These are phyloP conservation scores for Mortierella claussenii DNA, from an alignment of 192 early-diverging fungal species.

Conservation along the genomic window DNA sequence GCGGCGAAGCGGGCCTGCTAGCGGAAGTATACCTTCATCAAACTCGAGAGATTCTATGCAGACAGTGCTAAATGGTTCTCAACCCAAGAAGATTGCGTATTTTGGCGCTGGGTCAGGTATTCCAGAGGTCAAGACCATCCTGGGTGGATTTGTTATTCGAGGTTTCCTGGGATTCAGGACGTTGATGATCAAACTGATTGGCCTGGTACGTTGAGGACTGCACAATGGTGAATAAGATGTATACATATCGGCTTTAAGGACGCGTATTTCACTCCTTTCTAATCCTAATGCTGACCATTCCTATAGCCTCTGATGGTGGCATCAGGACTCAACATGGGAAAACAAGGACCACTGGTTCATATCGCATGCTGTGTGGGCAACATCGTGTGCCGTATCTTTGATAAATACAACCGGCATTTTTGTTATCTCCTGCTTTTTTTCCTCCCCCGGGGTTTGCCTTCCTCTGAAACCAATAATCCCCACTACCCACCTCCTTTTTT, in stretches of 20 bases:
- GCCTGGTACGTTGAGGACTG: slow-evolving; percentile 87
- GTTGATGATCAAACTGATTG: slow-evolving; percentile 91
- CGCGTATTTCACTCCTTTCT: too few relatives aligned
- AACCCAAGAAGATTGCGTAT: slow-evolving; percentile 50
- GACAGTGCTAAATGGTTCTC: slow-evolving; percentile 11
- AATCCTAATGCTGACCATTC: background rate
- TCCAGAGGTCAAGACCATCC: slow-evolving; percentile 94
- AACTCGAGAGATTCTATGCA: slow-evolving; percentile 49
- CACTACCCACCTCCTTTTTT: background rate
- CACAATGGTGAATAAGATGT: too few relatives aligned
- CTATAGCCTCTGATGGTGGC: slow-evolving; percentile 80
- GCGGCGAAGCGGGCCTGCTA: slow-evolving; percentile 26
- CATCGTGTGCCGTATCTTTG: slow-evolving; percentile 87
- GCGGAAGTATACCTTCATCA: slow-evolving; percentile 66
- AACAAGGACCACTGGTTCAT: slow-evolving; percentile 96
- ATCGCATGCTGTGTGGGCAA: slow-evolving; percentile 92
- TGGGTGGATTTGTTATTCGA: slow-evolving; percentile 94
- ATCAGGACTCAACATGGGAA: slow-evolving; percentile 90
- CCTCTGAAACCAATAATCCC: background rate
- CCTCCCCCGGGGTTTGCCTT: background rate
- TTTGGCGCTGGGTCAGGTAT: slow-evolving; percentile 86
- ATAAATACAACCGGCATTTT: slow-evolving; percentile 79
- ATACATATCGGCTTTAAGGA: too few relatives aligned
- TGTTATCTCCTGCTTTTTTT: background rate
- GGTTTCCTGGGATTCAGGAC: slow-evolving; percentile 94